phyloP scores from a whole-genome alignment of 2,329 filamentous ascomycete genomes.

The Sclerotinia subarctica region DNA sequence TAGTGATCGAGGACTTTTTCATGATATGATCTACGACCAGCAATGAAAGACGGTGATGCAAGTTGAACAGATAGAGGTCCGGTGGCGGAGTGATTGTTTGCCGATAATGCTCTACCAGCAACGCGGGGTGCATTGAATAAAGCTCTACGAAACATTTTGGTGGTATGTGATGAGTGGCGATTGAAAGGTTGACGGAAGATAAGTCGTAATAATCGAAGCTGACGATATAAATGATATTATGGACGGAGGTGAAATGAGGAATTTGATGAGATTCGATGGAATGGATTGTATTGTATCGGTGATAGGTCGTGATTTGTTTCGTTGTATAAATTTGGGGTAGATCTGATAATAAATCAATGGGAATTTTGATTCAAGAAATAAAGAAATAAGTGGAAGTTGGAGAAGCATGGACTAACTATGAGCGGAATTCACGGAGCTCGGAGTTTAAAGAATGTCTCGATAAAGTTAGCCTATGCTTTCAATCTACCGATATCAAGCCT shows the following conservation, averaged over 20 bases:
- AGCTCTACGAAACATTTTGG: constrained; percentile 37
- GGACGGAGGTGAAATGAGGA: neutral
- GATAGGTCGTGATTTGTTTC: neutral
- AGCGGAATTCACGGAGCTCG: constrained; percentile 5
- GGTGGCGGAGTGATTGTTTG: constrained; percentile 30
- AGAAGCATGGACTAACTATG: neutral
- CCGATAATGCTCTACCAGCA: constrained; percentile 35
- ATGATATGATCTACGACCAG: constrained; percentile 37
- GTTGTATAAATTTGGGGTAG: constrained; percentile 4
- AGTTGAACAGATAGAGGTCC: constrained; percentile 29
- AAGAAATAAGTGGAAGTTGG: neutral
- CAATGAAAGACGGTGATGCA: constrained; percentile 30
- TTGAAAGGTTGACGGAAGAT: constrained; percentile 8
- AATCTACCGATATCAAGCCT: neutral
- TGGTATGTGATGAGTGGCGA: constrained; percentile 1
- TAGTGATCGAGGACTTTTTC: constrained; percentile 72
- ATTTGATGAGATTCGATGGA: neutral
- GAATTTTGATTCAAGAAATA: constrained; percentile 9
- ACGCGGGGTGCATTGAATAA: constrained; percentile 34
- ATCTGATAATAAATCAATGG: constrained; percentile 12
- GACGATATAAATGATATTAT: constrained; percentile 1
- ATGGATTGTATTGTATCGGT: neutral
- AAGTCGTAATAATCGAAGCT: neutral
- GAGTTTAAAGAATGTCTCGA: neutral
- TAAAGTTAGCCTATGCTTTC: neutral